phyloP scores from a whole-genome alignment of 768 basidiomycete genomes.

The Leccinellum rugosiceps region DNA sequence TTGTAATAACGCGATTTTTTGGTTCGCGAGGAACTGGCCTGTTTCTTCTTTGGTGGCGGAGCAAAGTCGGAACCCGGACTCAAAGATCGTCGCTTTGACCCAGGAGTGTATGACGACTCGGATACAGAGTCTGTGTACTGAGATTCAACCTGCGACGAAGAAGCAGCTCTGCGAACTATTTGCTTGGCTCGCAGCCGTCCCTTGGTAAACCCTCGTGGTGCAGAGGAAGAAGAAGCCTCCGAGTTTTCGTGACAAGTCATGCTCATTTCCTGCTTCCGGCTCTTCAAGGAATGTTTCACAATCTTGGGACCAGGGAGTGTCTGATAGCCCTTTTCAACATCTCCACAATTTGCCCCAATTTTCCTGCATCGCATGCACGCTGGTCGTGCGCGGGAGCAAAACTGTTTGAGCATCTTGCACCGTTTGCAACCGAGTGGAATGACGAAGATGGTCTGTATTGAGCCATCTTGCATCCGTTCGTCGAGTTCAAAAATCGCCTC shows the following conservation, averaged over 20 bases:
- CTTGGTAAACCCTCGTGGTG: not conserved
- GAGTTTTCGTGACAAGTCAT: not conserved
- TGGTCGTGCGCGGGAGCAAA: slow-evolving; percentile 28
- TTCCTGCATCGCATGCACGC: slow-evolving; percentile 24
- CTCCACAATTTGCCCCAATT: not conserved
- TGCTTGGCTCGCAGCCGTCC: not conserved
- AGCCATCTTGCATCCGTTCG: slow-evolving; percentile 7
- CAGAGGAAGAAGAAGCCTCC: not conserved
- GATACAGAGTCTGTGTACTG: not conserved
- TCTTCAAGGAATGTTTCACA: not conserved
- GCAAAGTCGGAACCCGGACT: slow-evolving; percentile 7
- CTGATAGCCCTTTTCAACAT: slow-evolving; percentile 12
- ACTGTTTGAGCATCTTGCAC: slow-evolving; percentile 8
- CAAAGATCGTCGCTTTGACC: slow-evolving; percentile 14
- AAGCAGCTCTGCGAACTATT: not conserved
- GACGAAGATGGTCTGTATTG: slow-evolving; percentile 16
- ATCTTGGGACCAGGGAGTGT: slow-evolving; percentile 25
- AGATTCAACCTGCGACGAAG: not conserved
- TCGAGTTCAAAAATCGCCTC: slow-evolving; percentile 28
- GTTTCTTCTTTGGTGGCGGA: slow-evolving; percentile 10
- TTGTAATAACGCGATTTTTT: not conserved
- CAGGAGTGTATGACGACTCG: not conserved
- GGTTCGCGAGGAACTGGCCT: not conserved
- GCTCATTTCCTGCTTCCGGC: not conserved
- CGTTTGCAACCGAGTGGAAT: slow-evolving; percentile 19